phyloP scores from a whole-genome alignment of 192 early-diverging fungal genomes.

The Linnemannia exigua region DNA sequence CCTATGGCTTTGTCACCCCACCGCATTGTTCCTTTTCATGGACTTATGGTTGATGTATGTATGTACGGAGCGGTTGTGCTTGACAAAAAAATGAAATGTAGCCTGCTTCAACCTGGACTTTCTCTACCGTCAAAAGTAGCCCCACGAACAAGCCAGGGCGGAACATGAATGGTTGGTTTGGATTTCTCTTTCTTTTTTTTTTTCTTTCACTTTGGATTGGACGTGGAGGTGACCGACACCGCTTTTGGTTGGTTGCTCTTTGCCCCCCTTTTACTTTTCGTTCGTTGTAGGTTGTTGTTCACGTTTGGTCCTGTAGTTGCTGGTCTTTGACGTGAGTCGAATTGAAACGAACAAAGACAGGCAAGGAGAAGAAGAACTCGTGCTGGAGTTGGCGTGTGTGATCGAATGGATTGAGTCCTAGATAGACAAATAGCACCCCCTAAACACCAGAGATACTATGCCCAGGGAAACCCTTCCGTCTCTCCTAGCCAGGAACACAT shows the following conservation, averaged over 20 bases:
- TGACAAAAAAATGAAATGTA: too few relatives aligned
- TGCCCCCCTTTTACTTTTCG: neutral
- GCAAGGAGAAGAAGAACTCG: too few relatives aligned
- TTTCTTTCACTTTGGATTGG: neutral
- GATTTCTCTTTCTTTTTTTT: slow-evolving; percentile 13
- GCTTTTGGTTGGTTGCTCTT: slow-evolving; percentile 11
- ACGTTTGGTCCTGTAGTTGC: neutral
- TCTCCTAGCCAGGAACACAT: neutral
- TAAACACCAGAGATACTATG: neutral
- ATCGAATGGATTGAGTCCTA: neutral
- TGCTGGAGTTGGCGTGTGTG: neutral
- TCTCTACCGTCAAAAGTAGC: too few relatives aligned
- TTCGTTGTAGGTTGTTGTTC: neutral
- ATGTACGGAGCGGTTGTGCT: too few relatives aligned
- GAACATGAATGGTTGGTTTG: slow-evolving; percentile 3
- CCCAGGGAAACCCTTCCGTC: neutral
- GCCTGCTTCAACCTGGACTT: too few relatives aligned
- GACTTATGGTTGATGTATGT: neutral
- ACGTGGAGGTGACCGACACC: slow-evolving; percentile 6
- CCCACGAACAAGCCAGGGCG: neutral
- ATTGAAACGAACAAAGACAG: neutral
- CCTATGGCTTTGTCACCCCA: neutral
- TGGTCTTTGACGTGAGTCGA: neutral
- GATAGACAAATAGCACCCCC: neutral
- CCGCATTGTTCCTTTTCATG: neutral